phyloP scores from a whole-genome alignment of 2,329 filamentous ascomycete species.

The Colletotrichum lindemuthianum region DNA sequence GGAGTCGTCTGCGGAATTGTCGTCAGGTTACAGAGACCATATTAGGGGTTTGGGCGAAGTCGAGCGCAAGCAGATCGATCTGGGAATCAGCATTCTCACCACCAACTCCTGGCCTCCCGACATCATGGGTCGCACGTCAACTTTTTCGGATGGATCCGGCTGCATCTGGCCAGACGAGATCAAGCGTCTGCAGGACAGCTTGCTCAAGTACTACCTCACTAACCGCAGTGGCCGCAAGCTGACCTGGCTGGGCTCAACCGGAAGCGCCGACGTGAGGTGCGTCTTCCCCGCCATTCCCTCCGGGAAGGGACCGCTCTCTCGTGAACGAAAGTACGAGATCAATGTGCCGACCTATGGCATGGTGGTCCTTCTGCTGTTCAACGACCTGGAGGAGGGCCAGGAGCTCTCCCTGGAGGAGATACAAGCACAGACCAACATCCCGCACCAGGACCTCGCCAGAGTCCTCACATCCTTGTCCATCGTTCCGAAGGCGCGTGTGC shows the following conservation, averaged over 20 bases:
- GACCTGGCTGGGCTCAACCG: constrained; percentile 79
- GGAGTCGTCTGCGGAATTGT: constrained; percentile 85
- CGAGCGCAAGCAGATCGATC: constrained; percentile 73
- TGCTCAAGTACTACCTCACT: constrained; percentile 87
- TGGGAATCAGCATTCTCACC: constrained; percentile 86
- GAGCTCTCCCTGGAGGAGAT: constrained; percentile 78
- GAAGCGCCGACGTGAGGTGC: constrained; percentile 87
- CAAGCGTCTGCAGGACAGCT: constrained; percentile 80
- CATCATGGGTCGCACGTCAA: constrained; percentile 74
- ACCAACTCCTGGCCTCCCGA: constrained; percentile 96
- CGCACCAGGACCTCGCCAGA: constrained; percentile 76
- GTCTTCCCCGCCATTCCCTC: constrained; percentile 77
- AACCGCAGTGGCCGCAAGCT: constrained; percentile 90
- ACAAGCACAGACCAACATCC: constrained; percentile 82
- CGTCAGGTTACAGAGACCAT: constrained; percentile 78
- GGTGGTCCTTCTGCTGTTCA: constrained; percentile 90
- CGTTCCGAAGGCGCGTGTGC: constrained; percentile 82
- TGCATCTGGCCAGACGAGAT: constrained; percentile 83
- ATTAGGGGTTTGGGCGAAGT: constrained; percentile 62
- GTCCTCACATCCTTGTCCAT: constrained; percentile 85
- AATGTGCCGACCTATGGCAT: constrained; percentile 94
- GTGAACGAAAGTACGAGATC: constrained; percentile 83
- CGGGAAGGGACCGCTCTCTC: constrained; percentile 69
- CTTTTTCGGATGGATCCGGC: constrained; percentile 59
- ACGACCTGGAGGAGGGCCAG: constrained; percentile 69